These are phyloP conservation scores for Chenopodium formosanum DNA, from an alignment of 148 eudicot genomes.

Conservation along the genomic window DNA sequence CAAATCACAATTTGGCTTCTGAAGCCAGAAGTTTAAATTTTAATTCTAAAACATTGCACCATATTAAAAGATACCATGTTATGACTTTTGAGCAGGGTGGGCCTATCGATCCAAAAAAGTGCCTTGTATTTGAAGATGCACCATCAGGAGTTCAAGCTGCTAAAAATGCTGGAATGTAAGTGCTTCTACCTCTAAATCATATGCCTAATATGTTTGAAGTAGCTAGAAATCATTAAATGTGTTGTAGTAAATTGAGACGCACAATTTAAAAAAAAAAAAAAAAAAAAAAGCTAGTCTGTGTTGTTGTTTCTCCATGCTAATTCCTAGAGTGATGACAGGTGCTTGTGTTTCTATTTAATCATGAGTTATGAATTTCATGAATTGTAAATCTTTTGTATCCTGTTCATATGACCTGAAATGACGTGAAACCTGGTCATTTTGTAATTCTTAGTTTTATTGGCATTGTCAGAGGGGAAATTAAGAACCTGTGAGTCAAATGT, in stretches of 20 bases:
- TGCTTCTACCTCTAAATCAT: constrained; percentile 15
- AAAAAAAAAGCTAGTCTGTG: too few species aligned
- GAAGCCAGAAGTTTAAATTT: neutral
- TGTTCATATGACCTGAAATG: neutral
- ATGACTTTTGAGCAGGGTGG: constrained; percentile 64
- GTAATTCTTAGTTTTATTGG: neutral
- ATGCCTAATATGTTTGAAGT: neutral
- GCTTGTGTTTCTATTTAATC: too few species aligned
- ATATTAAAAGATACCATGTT: constrained; percentile 8
- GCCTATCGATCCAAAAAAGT: constrained; percentile 56
- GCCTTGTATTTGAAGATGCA: constrained; percentile 95
- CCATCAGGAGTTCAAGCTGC: constrained; percentile 90
- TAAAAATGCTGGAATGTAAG: constrained; percentile 97
- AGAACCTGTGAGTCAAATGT: neutral
- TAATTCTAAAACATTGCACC: neutral
- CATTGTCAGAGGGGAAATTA: neutral
- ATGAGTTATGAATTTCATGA: neutral
- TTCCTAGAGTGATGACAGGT: neutral
- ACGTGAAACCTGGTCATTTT: neutral
- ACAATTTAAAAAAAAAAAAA: neutral
- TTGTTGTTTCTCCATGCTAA: neutral
- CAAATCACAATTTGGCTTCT: neutral
- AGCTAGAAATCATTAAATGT: neutral
- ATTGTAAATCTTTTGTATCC: neutral
- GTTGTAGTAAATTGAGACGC: neutral